These are phyloP conservation scores for Diaporthe sp. DNA, from an alignment of 2,329 filamentous ascomycete species.

Conservation along the genomic window DNA sequence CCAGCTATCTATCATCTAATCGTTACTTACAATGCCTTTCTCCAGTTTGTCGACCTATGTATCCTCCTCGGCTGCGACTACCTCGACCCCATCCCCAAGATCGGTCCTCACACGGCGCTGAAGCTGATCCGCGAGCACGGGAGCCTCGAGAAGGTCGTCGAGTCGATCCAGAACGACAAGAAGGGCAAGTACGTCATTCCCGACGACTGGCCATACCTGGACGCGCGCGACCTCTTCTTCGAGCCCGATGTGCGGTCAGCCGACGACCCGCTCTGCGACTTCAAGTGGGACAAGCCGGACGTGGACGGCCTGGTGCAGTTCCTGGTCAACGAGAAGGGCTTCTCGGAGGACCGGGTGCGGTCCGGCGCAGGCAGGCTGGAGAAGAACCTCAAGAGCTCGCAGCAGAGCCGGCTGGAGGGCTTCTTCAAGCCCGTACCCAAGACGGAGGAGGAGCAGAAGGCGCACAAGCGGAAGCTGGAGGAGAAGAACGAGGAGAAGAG, in stretches of 20 bases:
- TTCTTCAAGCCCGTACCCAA: constrained; percentile 97
- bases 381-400: constrained; percentile 92
- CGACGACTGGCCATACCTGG: constrained; percentile 96
- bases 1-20: neutral
- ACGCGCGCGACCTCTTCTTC: constrained; percentile 93
- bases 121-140: constrained; percentile 96
- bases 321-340: constrained; percentile 94
- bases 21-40: constrained; percentile 16
- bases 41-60: constrained; percentile 94
- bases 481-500: constrained; percentile 93
- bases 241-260: constrained; percentile 89
- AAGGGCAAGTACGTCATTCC: constrained; percentile 88
- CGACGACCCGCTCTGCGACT: constrained; percentile 90
- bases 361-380: constrained; percentile 82
- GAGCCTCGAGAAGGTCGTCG: constrained; percentile 87
- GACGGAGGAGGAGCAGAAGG: constrained; percentile 87
- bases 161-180: constrained; percentile 80
- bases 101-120: constrained; percentile 91
- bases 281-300: constrained; percentile 97
- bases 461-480: constrained; percentile 92
- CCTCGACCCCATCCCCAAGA: constrained; percentile 93
- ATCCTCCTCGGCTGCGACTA: constrained; percentile 99
- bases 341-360: constrained; percentile 94
- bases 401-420: constrained; percentile 92
- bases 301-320: constrained; percentile 91